These are phyloP conservation scores for Ascochyta rabiei DNA, from an alignment of 2,329 filamentous ascomycete species.

Conservation along the genomic window DNA sequence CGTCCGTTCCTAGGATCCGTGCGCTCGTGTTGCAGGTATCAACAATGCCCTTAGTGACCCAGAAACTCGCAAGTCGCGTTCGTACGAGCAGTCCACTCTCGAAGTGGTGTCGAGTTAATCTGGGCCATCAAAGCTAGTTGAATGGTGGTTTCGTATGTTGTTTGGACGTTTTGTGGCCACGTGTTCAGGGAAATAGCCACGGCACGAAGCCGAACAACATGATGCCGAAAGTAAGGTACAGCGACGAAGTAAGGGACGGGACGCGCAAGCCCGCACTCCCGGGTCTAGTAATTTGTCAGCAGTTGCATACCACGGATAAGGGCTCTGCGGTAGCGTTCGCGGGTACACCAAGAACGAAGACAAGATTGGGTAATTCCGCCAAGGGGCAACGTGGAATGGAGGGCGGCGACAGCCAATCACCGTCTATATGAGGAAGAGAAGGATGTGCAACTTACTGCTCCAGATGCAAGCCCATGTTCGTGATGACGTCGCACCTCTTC, in stretches of 20 bases:
- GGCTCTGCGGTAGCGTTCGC: background rate
- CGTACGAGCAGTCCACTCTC: too few relatives aligned
- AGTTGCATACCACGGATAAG: background rate
- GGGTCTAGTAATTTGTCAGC: conserved; percentile 7
- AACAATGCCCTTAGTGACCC: too few relatives aligned
- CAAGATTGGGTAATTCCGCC: background rate
- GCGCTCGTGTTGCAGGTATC: too few relatives aligned
- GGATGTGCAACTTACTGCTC: conserved; percentile 37
- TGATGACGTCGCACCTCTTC: conserved; percentile 32
- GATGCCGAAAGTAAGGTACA: conserved; percentile 1
- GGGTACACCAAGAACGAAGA: background rate
- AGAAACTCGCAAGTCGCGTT: too few relatives aligned
- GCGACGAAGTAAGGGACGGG: conserved; percentile 6
- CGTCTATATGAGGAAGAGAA: background rate
- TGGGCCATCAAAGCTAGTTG: too few relatives aligned
- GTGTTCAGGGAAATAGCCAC: conserved; percentile 7
- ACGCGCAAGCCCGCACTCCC: conserved; percentile 2
- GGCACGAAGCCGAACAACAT: background rate
- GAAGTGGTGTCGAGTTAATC: too few relatives aligned
- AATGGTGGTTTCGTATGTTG: background rate
- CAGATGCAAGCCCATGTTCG: conserved; percentile 35
- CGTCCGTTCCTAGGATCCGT: too few relatives aligned
- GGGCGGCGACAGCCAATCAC: background rate
- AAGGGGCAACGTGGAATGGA: background rate
- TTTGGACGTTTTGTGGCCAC: background rate